Evolutionary conservation across 345 rosid species (phyloP).

Genomic region (Pistacia integerrima): DNA sequence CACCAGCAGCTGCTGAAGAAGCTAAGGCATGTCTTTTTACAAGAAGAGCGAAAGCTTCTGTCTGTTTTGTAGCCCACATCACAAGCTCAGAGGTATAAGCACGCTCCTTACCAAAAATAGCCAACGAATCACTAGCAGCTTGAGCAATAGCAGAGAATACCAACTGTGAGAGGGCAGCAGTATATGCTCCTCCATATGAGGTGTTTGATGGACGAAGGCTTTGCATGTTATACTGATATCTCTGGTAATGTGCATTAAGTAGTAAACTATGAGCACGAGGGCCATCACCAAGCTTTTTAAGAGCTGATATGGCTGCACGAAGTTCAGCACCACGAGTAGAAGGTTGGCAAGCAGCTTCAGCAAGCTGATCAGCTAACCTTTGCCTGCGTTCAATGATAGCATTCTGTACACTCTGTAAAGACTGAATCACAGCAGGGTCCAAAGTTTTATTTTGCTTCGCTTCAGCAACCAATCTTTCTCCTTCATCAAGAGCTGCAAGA

Average conservation of each 20-base stretch:
- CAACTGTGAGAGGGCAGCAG: constrained; percentile 97
- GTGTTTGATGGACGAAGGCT: constrained; percentile 95
- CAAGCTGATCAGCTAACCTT: constrained; percentile 94
- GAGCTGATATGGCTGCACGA: constrained; percentile 90
- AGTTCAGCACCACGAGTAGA: constrained; percentile 93
- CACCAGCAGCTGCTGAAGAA: constrained; percentile 99
- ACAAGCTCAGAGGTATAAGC: constrained; percentile 97
- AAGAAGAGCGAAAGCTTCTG: constrained; percentile 86
- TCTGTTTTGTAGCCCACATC: constrained; percentile 96
- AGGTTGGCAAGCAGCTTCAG: constrained; percentile 94
- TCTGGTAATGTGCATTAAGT: constrained; percentile 83
- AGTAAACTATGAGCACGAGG: constrained; percentile 94
- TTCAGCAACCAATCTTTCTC: constrained; percentile 66
- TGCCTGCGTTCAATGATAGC: constrained; percentile 71
- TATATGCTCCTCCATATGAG: constrained; percentile 98
- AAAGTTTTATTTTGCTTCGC: constrained; percentile 57
- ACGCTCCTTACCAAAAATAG: constrained; percentile 83
- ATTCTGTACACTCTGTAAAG: constrained; percentile 60
- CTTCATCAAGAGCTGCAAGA: constrained; percentile 84
- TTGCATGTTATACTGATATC: constrained; percentile 91
- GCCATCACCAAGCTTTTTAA: constrained; percentile 96
- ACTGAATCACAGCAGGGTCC: constrained; percentile 49
- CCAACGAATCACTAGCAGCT: constrained; percentile 85
- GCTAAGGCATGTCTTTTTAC: constrained; percentile 97
- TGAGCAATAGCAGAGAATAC: constrained; percentile 96